Evolutionary conservation across 495 filamentous ascomycete species (phyloP), one percentile per base, ranked within the genome.

Genomic region (Penicillium diatomitis): DNA sequence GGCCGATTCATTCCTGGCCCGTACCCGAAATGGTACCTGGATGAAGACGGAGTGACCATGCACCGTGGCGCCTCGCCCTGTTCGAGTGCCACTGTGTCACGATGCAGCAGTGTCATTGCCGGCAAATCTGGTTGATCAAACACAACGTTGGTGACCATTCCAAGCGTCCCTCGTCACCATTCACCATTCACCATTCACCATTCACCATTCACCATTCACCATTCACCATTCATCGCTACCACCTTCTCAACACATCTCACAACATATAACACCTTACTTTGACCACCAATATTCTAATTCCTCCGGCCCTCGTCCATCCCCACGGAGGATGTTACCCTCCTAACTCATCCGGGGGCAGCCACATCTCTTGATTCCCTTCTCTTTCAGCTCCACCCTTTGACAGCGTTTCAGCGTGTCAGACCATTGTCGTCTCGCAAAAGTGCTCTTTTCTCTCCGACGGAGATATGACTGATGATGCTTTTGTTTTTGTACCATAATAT

Each of bases 1-100:
- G 68, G 66, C 9, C 62, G 56, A 12, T 74, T 74, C 50, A 70
- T 74, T 38, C 68, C 65, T 29, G 71, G 71, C 2, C 71, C 71
- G 5, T 74, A 74, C 44, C 68, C 66, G 30, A 69, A 69, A 48
- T 74, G 69, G 69, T 66, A 57, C 47, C 55, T 68, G 30, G 71
- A 74, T 44, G 48, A 63, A 27, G 66, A 69, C 46, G 62, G 60
- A 35, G 51, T 57, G 35, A 68, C 67, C 29, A 68, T 74, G 66
- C 66, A 54, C n/a, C 69, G 65, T 12, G 57, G 60, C 12, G 58
- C 62, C 12, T 59, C 64, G 32, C 66, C 68, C 7, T 64, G 68
- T n/a, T 61, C 65, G 9, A 68, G 66, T 57, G 64, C 69, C 35
- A 64, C 62, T 38, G 67, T 71, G 10, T 74, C 71, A 33, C 64